Percentiles rank a stretch among this genome's conserved stretches.
Evolutionary conservation across 352 stramenopile genomes (phyloP).

Genomic region (Globisporangium irregulare): DNA sequence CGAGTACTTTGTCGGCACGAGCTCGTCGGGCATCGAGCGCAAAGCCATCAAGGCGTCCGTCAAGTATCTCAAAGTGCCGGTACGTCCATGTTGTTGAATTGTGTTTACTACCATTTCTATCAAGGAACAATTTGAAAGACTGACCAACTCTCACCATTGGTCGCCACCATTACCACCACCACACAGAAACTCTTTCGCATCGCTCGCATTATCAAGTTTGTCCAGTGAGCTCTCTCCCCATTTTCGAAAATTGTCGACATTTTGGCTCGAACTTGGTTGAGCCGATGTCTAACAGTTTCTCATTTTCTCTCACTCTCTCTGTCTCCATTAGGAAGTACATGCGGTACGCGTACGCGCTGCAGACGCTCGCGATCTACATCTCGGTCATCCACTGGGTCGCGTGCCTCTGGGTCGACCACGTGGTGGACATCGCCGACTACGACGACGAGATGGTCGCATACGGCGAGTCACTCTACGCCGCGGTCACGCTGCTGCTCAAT

Average conservation of each 20-base stretch:
- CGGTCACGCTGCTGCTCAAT: constrained; percentile 46
- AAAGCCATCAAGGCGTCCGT: constrained; percentile 62
- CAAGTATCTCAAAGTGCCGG: constrained; percentile 62
- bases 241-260: background rate
- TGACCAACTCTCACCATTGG: background rate
- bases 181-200: constrained; percentile 66
- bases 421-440: constrained; percentile 27
- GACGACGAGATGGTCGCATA: constrained; percentile 41
- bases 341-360: constrained; percentile 54
- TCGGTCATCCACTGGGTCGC: constrained; percentile 63
- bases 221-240: constrained; percentile 32
- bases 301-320: background rate
- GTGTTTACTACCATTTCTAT: background rate
- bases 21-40: constrained; percentile 37
- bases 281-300: background rate
- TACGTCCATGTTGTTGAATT: constrained; percentile 12
- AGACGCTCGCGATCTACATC: constrained; percentile 52
- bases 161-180: background rate
- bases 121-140: background rate
- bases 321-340: constrained; percentile 46
- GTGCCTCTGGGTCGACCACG: constrained; percentile 42
- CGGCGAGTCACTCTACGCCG: constrained; percentile 42
- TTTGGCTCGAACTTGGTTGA: background rate
- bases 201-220: constrained; percentile 58
- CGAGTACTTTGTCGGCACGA: constrained; percentile 36